Conservation (phyloP, 257 asterid genomes). For the Coffea canephora region DNA sequence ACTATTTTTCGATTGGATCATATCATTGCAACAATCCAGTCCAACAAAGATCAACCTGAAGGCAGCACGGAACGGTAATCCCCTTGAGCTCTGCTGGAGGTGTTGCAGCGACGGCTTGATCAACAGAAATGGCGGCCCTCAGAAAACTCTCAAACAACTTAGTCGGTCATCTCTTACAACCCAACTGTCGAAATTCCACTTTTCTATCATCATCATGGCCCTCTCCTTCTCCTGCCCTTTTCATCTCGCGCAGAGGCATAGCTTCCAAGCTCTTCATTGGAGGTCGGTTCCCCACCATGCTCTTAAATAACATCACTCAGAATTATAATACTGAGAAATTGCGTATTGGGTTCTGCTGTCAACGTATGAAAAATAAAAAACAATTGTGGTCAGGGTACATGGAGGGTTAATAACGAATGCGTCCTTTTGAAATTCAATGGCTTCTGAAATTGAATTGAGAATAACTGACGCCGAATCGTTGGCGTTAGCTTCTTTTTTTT, state of each 20-base stretch:
- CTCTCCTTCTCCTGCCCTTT: constrained; percentile 24
- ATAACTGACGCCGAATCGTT: neutral
- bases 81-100: neutral
- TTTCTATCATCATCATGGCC: constrained; percentile 25
- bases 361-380: neutral
- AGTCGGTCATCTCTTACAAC: constrained; percentile 21
- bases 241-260: constrained; percentile 61
- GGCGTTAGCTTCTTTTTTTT: neutral
- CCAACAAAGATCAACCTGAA: neutral
- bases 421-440: neutral
- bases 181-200: neutral
- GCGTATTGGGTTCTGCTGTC: neutral
- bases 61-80: neutral
- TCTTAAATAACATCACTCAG: no score
- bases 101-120: neutral
- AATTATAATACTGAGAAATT: neutral
- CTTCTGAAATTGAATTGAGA: neutral
- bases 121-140: constrained; percentile 58
- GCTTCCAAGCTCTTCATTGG: constrained; percentile 87
- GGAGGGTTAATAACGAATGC: neutral
- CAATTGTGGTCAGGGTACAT: neutral
- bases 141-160: constrained; percentile 40
- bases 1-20: no score
- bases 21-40: neutral
- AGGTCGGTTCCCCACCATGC: constrained; percentile 37